Evolutionary conservation across 257 asterid genomes (phyloP), one percentile per base, ranked within the genome.

Genomic region (Penstemon davidsonii): DNA sequence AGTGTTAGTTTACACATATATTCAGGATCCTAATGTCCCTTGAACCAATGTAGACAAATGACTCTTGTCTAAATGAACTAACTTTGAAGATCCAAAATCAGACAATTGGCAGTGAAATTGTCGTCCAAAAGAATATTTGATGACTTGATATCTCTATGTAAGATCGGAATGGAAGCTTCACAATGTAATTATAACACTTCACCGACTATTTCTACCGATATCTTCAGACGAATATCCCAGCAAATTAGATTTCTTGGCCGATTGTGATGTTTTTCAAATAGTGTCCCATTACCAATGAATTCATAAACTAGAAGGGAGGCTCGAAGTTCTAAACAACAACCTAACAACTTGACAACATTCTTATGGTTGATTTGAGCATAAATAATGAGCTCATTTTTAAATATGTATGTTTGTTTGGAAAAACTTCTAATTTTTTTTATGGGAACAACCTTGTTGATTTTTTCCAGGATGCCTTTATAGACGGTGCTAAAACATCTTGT

Each of bases 71-170:
- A 13, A 2, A 4, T 80, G 82, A 11, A 76, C 78, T 60, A 82
- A 55, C 41, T 38, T 79, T 0, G 80, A 82, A 15, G 83, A 77
- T 11, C 78, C 78, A 3, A 80, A 73, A 42, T 76, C 80, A 0
- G 82, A 15, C 18, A 76, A 64, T 73, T 70, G 5, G 73, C 54
- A 6, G 73, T 76, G 75, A 50, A 73, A 19, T 4, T 33, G 3
- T 59, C 15, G 43, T 79, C 86, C 8, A 79, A 3, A 3, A 82
- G 79, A 39, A 82, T 76, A 38, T 82, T 82, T 1, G 56, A 64
- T 1, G 80, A 42, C 47, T 79, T 82, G 6, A 76, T 61, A 52
- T 82, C 82, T 60, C 80, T 73, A 6, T 82, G 86, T 13, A 76
- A 70, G 8, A 80, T 73, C 2, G 78, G 80, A 36, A 66, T 61